Evolutionary conservation across 1,284 basidiomycete species (phyloP).

Genomic region (Apiotrichum akiyoshidainum): DNA sequence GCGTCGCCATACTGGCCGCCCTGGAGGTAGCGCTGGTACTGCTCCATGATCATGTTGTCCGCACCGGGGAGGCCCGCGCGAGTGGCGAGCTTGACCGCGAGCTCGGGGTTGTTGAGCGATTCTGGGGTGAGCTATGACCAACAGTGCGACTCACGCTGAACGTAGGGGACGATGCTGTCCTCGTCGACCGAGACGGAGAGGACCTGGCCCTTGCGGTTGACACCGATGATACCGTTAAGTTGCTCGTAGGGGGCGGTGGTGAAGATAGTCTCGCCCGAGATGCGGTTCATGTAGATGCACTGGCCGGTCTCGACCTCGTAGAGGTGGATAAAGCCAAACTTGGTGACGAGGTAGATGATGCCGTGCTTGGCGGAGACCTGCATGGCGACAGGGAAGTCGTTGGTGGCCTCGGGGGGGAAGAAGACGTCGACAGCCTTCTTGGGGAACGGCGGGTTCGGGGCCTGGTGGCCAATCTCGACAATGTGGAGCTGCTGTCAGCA

Average conservation of each 20-base stretch:
- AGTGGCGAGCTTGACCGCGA: constrained; percentile 97
- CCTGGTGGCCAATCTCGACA: constrained; percentile 95
- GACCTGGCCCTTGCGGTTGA: constrained; percentile 99
- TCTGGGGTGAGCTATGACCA: constrained; percentile 45
- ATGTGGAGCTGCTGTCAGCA: constrained; percentile 73
- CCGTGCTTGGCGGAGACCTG: constrained; percentile 97
- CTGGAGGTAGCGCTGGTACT: constrained; percentile 91
- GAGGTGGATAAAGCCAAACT: constrained; percentile 98
- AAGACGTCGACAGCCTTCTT: constrained; percentile 99
- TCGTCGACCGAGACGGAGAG: constrained; percentile 97
- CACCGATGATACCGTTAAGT: constrained; percentile 93
- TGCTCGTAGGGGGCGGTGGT: constrained; percentile 95
- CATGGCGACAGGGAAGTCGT: constrained; percentile 99
- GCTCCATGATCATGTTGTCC: constrained; percentile 93
- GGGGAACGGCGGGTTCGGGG: constrained; percentile 89
- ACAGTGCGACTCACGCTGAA: constrained; percentile 57
- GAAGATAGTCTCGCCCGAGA: constrained; percentile 99
- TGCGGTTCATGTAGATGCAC: constrained; percentile 99
- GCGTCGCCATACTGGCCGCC: constrained; percentile 89
- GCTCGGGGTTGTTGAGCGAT: constrained; percentile 93
- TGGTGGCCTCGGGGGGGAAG: constrained; percentile 96
- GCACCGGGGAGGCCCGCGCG: constrained; percentile 97
- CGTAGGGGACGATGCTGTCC: constrained; percentile 91
- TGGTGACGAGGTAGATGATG: constrained; percentile 96
- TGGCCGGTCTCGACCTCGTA: constrained; percentile 98